These are phyloP conservation scores for Cucurbita ficifolia DNA, from an alignment of 306 rosid species.

Conservation along the genomic window DNA sequence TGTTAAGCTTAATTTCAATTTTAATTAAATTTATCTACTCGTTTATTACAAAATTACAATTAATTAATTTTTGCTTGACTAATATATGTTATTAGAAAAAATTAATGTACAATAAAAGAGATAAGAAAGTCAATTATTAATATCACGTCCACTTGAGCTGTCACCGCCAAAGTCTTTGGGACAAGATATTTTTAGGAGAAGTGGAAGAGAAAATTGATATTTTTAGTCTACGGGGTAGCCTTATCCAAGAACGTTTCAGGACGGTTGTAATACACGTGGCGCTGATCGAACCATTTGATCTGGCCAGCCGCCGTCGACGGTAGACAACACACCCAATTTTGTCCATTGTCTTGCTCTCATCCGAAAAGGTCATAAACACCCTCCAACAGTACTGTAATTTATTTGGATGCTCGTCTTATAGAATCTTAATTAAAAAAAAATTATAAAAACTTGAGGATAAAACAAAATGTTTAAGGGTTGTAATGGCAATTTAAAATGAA, in stretches of 20 bases:
- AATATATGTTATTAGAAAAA: too few relatives aligned
- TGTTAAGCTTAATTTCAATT: too few relatives aligned
- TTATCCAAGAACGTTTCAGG: slow-evolving; percentile 3
- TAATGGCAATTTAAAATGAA: too few relatives aligned
- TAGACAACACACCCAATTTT: neutral
- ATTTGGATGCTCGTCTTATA: too few relatives aligned
- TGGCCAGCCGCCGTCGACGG: neutral
- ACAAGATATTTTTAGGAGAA: neutral
- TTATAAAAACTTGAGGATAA: too few relatives aligned
- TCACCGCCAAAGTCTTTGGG: neutral
- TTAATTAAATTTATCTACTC: too few relatives aligned
- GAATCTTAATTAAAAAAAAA: too few relatives aligned
- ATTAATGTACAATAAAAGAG: too few relatives aligned
- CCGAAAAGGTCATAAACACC: neutral
- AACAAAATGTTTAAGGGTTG: too few relatives aligned
- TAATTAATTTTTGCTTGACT: too few relatives aligned
- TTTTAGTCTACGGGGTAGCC: neutral
- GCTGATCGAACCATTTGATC: neutral
- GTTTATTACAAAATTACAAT: too few relatives aligned
- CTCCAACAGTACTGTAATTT: neutral
- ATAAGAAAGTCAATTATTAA: neutral
- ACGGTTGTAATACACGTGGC: neutral
- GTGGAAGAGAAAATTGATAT: neutral
- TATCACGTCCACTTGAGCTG: neutral
- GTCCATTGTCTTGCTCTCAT: neutral